Evolutionary conservation across 495 filamentous ascomycete genomes (phyloP).

Genomic region (Hapsidospora chrysogenum): DNA sequence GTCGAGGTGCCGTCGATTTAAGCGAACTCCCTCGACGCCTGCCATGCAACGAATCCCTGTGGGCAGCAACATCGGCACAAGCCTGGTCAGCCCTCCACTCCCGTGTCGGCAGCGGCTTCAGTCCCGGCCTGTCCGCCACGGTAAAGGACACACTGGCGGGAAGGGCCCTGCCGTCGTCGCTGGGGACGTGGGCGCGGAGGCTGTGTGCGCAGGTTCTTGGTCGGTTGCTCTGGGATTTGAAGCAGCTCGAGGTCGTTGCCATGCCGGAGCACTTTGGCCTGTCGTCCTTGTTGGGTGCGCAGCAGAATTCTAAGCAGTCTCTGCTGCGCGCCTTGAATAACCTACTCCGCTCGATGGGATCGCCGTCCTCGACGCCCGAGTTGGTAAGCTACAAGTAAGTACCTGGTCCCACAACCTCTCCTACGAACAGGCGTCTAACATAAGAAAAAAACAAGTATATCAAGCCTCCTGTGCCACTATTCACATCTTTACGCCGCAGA

Average conservation of each 20-base stretch:
- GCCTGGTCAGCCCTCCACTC: conserved; percentile 11
- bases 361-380: background rate
- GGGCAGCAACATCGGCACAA: conserved; percentile 13
- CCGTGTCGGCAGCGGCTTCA: background rate
- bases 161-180: conserved; percentile 7
- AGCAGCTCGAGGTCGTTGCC: conserved; percentile 10
- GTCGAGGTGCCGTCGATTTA: conserved; percentile 15
- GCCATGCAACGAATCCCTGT: conserved; percentile 13
- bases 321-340: background rate
- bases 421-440: background rate
- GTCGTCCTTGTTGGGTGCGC: background rate
- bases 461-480: background rate
- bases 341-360: conserved; percentile 1
- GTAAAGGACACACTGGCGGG: conserved; percentile 12
- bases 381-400: conserved; percentile 1
- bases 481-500: conserved; percentile 1
- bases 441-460: background rate
- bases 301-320: background rate
- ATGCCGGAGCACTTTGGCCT: conserved; percentile 1
- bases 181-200: conserved; percentile 14
- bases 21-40: conserved; percentile 14
- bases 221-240: conserved; percentile 17
- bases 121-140: conserved; percentile 11
- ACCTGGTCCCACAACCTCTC: background rate
- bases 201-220: conserved; percentile 16